Evolutionary conservation across 495 filamentous ascomycete species (phyloP).

Genomic region (Lasiosphaeria hispida): DNA sequence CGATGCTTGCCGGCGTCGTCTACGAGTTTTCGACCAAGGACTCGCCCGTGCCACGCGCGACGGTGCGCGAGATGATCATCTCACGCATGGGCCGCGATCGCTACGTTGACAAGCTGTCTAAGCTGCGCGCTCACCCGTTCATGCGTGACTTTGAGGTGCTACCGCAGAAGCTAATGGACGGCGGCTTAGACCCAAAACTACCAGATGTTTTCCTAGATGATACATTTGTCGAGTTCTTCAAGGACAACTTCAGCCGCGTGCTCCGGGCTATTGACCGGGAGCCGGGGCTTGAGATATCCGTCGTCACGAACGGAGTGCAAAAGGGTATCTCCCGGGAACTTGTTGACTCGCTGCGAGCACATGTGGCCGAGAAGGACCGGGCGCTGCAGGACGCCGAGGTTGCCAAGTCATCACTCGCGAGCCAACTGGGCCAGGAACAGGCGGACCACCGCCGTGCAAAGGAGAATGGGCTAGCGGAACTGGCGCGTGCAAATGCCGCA

Average conservation of each 20-base stretch:
- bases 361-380: conserved; percentile 70
- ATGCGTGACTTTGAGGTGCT: conserved; percentile 91
- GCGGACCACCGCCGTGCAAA: conserved; percentile 70
- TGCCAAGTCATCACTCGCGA: conserved; percentile 62
- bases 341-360: conserved; percentile 75
- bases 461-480: conserved; percentile 63
- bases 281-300: conserved; percentile 77
- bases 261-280: conserved; percentile 87
- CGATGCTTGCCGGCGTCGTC: conserved; percentile 78
- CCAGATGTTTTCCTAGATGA: conserved; percentile 85
- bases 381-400: conserved; percentile 66
- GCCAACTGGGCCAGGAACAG: conserved; percentile 73
- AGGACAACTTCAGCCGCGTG: conserved; percentile 89
- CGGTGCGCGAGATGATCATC: conserved; percentile 75
- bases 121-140: conserved; percentile 73
- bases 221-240: conserved; percentile 89
- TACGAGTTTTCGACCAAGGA: conserved; percentile 99
- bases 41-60: conserved; percentile 81
- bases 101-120: conserved; percentile 81
- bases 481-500: conserved; percentile 61
- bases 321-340: conserved; percentile 81
- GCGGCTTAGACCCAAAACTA: conserved; percentile 55
- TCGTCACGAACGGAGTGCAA: conserved; percentile 73
- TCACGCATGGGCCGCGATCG: conserved; percentile 80
- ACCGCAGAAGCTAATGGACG: conserved; percentile 58